Conservation (phyloP, 1,284 basidiomycete genomes). For the Gyrodon tennesseensis region DNA sequence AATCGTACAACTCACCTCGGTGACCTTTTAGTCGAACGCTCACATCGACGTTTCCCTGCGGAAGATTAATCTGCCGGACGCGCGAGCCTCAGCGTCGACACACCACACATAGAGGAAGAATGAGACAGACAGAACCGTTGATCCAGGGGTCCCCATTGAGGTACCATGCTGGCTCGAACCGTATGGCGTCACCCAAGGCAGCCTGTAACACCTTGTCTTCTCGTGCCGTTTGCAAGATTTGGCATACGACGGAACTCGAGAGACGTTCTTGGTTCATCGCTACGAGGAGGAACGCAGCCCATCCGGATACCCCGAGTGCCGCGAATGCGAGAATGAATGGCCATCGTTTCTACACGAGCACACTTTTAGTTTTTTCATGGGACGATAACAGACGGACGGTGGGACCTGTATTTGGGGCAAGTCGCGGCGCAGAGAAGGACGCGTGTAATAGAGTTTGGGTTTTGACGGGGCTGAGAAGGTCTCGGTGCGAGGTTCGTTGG, state of each 20-base stretch:
- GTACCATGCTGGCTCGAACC: conserved; percentile 73
- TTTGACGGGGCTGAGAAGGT: conserved; percentile 44
- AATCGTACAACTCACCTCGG: conserved; percentile 49
- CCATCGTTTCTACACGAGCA: conserved; percentile 51
- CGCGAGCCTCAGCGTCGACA: conserved; percentile 2
- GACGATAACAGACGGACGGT: background rate
- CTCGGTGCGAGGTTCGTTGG: conserved; percentile 32
- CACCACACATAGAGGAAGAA: background rate
- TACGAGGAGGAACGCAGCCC: conserved; percentile 66
- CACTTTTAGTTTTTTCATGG: background rate
- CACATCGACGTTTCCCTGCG: conserved; percentile 74
- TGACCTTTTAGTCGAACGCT: conserved; percentile 73
- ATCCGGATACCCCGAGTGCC: conserved; percentile 58
- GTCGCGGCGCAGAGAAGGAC: conserved; percentile 46
- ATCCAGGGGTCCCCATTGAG: conserved; percentile 75
- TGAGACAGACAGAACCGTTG: conserved; percentile 58
- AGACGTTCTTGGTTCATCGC: conserved; percentile 75
- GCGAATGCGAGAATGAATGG: conserved; percentile 57
- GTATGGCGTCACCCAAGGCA: conserved; percentile 65
- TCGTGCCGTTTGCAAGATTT: conserved; percentile 60
- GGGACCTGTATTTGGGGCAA: conserved; percentile 50
- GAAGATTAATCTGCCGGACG: conserved; percentile 59
- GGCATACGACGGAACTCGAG: conserved; percentile 70
- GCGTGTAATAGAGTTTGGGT: conserved; percentile 42
- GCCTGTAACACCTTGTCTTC: conserved; percentile 54